Evolutionary conservation across 2,329 filamentous ascomycete genomes (phyloP).

Genomic region (Calonectria honghensis): DNA sequence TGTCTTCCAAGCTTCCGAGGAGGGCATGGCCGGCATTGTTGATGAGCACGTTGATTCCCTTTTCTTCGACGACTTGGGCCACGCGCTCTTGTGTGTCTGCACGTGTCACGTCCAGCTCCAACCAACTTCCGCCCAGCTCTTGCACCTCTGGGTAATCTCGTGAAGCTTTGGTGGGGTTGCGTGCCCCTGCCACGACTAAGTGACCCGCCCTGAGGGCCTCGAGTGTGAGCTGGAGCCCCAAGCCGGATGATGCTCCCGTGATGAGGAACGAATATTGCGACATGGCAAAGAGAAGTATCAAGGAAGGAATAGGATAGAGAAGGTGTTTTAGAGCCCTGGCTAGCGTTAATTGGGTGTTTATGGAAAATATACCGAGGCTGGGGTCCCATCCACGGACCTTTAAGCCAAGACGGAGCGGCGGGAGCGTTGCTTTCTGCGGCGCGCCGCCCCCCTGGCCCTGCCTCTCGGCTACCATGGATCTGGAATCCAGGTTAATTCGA

Average conservation of each 20-base stretch:
- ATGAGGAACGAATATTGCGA: background rate
- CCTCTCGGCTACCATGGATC: background rate
- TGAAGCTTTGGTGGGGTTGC: background rate
- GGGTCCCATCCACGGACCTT: background rate
- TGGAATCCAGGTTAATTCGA: background rate
- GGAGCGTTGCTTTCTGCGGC: background rate
- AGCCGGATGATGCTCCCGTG: background rate
- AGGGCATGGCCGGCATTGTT: background rate
- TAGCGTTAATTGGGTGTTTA: background rate
- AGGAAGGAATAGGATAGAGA: background rate
- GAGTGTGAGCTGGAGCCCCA: background rate
- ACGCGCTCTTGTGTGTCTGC: background rate
- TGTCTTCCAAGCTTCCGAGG: background rate
- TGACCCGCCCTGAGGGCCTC: background rate
- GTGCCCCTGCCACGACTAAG: background rate
- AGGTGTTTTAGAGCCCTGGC: background rate
- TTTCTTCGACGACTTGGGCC: background rate
- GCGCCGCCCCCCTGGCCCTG: background rate
- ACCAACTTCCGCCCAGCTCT: background rate
- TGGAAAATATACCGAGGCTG: background rate
- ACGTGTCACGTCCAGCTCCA: background rate
- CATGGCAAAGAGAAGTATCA: background rate
- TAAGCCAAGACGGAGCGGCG: background rate
- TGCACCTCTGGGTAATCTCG: background rate
- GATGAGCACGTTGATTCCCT: background rate